phyloP scores from a whole-genome alignment of 768 basidiomycete genomes.

The Rubroboletus satanas region DNA sequence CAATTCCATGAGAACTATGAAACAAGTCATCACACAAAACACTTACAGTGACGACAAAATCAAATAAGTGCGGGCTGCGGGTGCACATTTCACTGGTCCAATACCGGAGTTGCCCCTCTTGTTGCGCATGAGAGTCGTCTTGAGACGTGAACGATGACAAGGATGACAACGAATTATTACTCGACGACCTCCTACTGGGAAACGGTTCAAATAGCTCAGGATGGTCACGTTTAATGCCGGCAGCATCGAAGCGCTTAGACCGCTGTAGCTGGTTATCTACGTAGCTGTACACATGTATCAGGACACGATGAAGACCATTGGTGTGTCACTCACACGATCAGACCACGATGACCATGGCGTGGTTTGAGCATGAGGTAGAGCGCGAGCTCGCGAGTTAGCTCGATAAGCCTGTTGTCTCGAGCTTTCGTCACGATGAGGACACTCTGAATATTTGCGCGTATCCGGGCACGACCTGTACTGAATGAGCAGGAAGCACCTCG shows the following conservation, averaged over 20 bases:
- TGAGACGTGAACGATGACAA: constrained; percentile 41
- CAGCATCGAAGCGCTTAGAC: constrained; percentile 93
- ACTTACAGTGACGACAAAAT: constrained; percentile 93
- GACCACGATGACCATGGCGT: constrained; percentile 64
- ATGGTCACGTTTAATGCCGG: constrained; percentile 78
- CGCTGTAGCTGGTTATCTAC: constrained; percentile 88
- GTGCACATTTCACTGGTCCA: constrained; percentile 98
- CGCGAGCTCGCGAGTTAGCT: constrained; percentile 89
- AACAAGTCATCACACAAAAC: background rate
- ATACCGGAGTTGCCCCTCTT: constrained; percentile 91
- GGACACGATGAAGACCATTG: constrained; percentile 2
- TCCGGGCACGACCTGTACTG: constrained; percentile 80
- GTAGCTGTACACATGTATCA: constrained; percentile 52
- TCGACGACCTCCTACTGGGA: constrained; percentile 70
- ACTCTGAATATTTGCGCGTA: constrained; percentile 87
- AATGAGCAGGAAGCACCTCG: constrained; percentile 9
- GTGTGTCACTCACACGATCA: constrained; percentile 68
- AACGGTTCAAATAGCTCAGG: constrained; percentile 85
- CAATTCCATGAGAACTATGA: constrained; percentile 9
- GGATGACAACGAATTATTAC: constrained; percentile 57
- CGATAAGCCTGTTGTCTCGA: constrained; percentile 93
- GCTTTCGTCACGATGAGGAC: constrained; percentile 97
- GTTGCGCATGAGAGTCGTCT: constrained; percentile 38
- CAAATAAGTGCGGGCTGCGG: constrained; percentile 85
- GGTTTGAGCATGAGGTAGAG: constrained; percentile 92